Base-by-base conservation (phyloP, 148 eudicot genomes). In the Mesembryanthemum crystallinum region DNA sequence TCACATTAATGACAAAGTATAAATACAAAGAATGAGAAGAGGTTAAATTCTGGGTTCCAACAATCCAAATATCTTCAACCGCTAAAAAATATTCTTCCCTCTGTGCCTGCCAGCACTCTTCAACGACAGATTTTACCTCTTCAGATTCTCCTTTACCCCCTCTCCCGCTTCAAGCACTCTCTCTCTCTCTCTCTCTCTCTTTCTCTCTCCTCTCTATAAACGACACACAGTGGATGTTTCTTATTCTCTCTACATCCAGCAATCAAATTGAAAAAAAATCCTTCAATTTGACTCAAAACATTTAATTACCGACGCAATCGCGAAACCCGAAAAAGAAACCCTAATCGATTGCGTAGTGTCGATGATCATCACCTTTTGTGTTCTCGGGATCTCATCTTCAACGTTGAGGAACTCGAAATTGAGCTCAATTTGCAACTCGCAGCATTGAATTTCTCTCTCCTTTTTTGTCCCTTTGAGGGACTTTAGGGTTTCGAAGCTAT, bases 401-500 rank as follows among this genome's bases (percentile, higher is more conserved):
- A 25, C 69, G 64, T 52, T 18, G 21, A 45, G 29, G 15, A 45
- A 4, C 27, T 20, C 25, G 6, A 60, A 61, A 27, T 73, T 30
- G 21, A 23, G 61, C 61, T 57, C 27, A 7, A 57, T 7, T 21
- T 54, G 23, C 7, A 8, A 54, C 59, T 73, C 25, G 1, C 7
- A 58, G 37, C 62, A 27, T 71, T 23, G 27, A 28, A 55, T 15
- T 71, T 20, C n/a, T 51, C 18, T 52, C 3, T 62, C n/a, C 33
- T 27, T 1, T n/a, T 9, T 43, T 18, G 27, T 51, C 20, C 25
- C 23, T 33, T 43, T 12, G 4, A 15, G 21, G 23, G 70, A 37
- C 17, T 25, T 24, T 73, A 59, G 73, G 77, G 81, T 73, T 66
- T 59, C 24, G 37, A n/a, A 24, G 52, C 77, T 35, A 91, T 83